phyloP scores from a whole-genome alignment of 1,139 yeast genomes.

The Candida dubliniensis region DNA sequence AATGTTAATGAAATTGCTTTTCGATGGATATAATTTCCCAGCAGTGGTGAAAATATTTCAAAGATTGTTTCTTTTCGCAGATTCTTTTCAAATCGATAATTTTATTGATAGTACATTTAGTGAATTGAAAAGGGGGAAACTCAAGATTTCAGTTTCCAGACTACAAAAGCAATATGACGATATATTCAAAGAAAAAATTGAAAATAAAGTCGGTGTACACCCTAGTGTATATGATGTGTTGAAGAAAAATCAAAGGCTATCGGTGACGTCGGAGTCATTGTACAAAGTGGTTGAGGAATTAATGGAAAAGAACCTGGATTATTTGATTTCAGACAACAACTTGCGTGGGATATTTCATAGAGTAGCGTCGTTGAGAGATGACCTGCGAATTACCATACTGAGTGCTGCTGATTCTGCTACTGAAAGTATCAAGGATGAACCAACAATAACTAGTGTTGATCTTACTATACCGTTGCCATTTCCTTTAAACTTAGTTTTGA shows the following conservation, averaged over 20 bases:
- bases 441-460: constrained; percentile 46
- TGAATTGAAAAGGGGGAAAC: constrained; percentile 37
- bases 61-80: constrained; percentile 49
- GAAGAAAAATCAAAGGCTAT: constrained; percentile 27
- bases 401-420: constrained; percentile 1
- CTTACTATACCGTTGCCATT: constrained; percentile 75
- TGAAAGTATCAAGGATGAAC: constrained; percentile 6
- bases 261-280: constrained; percentile 39
- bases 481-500: constrained; percentile 76
- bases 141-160: constrained; percentile 31
- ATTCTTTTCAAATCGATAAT: constrained; percentile 49
- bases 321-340: constrained; percentile 39
- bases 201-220: constrained; percentile 16
- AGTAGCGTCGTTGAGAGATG: background rate
- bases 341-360: constrained; percentile 5
- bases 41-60: constrained; percentile 51
- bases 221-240: constrained; percentile 16
- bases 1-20: constrained; percentile 56
- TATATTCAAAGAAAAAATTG: constrained; percentile 7
- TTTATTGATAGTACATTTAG: constrained; percentile 38
- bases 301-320: constrained; percentile 59
- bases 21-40: constrained; percentile 59
- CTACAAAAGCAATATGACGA: constrained; percentile 27
- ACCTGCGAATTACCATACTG: background rate
- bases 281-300: constrained; percentile 65